These are phyloP conservation scores for Puccinia coronata DNA, from an alignment of 1,284 basidiomycete genomes.

Conservation along the genomic window DNA sequence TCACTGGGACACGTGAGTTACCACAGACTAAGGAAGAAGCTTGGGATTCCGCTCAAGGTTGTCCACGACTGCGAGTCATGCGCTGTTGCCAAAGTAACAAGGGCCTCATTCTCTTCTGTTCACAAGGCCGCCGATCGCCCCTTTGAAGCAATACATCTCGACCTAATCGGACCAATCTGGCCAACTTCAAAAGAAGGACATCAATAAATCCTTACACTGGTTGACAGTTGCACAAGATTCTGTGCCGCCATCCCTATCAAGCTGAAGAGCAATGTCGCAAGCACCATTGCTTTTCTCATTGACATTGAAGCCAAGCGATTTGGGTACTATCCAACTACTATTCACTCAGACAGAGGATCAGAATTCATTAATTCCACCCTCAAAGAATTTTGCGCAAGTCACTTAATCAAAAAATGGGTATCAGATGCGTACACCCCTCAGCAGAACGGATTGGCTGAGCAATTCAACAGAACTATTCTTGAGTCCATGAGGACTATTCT, in stretches of 20 bases:
- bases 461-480: neutral
- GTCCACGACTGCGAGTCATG: no score
- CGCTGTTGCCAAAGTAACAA: no score
- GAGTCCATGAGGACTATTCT: neutral
- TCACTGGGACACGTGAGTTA: no score
- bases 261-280: neutral
- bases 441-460: neutral
- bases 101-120: no score
- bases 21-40: no score
- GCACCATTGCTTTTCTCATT: neutral
- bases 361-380: neutral
- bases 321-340: neutral
- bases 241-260: neutral
- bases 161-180: neutral
- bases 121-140: no score
- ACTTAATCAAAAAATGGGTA: neutral
- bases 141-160: no score
- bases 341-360: neutral
- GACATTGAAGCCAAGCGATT: neutral
- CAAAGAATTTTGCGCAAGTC: neutral
- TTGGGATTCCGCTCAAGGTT: no score
- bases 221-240: neutral
- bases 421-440: conserved; percentile 12
- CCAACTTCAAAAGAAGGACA: neutral
- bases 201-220: neutral